Base-by-base conservation (phyloP, 345 rosid species). In the Dovyalis caffra region DNA sequence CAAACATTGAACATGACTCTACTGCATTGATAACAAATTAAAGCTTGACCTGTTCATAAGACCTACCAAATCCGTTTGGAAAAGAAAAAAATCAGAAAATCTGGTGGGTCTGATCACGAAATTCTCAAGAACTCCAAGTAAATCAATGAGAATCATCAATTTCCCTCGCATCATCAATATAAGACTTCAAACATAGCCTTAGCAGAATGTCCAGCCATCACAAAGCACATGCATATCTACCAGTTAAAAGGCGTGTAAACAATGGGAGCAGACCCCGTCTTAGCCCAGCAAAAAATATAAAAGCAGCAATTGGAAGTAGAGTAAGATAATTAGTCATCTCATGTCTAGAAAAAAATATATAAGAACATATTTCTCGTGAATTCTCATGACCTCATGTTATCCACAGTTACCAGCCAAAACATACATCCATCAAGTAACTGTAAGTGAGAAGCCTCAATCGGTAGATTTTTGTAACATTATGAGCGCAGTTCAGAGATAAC, bases 401-500 rank as follows among this genome's bases (percentile, higher is more conserved):
- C 53, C 28, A 28, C 64, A 58, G 37, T 70, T 35, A 67, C 31
- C 57, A 25, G 26, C 65, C 53, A 35, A 21, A 26, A 37, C 37
- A 23, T 34, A 4, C 60, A 21, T 63, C 49, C 4, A 49, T 69
- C 23, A 69, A 47, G 35, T 29, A n/a, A 25, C 21, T 31, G 28
- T 20, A 47, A 31, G 29, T 38, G 21, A 47, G 35, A 70, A 70
- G 26, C 45, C 3, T 58, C 21, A 16, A 25, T 14, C 37, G 4
- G 10, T 35, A 25, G 35, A 25, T 25, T 57, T 71, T 57, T n/a
- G 8, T 71, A 33, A 26, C 40, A 37, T 16, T 25, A 10, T 38
- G 31, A 72, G 23, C 57, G 21, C 16, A 45, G 33, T 26, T 47
- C 66, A 75, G 40, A 58, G 68, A 37, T 63, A 3, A 56, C 99